These are phyloP conservation scores for Stipa capillata DNA, from an alignment of 176 grass and related monocot genomes.

Conservation along the genomic window DNA sequence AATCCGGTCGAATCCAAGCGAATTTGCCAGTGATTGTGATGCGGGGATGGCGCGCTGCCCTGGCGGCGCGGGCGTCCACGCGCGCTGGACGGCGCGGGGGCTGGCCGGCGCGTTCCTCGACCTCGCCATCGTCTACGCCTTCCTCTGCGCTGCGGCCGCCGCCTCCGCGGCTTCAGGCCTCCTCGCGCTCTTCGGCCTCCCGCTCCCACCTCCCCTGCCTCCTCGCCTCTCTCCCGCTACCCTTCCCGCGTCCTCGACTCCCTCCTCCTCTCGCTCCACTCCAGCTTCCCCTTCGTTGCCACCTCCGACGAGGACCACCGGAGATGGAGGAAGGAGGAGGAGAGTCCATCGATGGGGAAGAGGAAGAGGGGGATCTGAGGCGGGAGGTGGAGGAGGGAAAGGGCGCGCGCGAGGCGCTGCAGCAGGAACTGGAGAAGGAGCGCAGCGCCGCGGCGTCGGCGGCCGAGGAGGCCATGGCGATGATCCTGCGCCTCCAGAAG, in stretches of 20 bases:
- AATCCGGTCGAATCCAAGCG: background rate
- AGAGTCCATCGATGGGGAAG: background rate
- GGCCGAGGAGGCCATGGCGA: conserved; percentile 90
- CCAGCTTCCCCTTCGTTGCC: conserved; percentile 38
- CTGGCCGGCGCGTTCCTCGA: conserved; percentile 48
- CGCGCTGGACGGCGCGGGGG: conserved; percentile 34
- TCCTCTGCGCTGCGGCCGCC: conserved; percentile 43
- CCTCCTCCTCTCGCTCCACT: conserved; percentile 28
- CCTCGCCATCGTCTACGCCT: conserved; percentile 44
- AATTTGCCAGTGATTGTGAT: background rate
- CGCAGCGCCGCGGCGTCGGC: conserved; percentile 67
- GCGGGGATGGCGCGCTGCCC: conserved; percentile 32
- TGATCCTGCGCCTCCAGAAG: conserved; percentile 93
- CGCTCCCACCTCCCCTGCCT: conserved; percentile 27
- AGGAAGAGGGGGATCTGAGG: background rate
- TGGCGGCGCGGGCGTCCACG: conserved; percentile 10
- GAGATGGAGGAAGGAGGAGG: background rate
- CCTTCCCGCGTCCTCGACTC: conserved; percentile 5
- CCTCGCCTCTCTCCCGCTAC: conserved; percentile 23
- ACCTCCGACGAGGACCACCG: background rate
- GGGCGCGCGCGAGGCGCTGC: conserved; percentile 29
- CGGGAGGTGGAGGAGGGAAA: conserved; percentile 32
- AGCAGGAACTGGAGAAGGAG: conserved; percentile 76
- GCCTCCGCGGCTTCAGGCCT: background rate
- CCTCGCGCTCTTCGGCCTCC: conserved; percentile 22